Percentiles rank a stretch among this genome's conserved stretches.
Evolutionary conservation across 257 asterid genomes (phyloP).

Genomic region (Rehmannia glutinosa): DNA sequence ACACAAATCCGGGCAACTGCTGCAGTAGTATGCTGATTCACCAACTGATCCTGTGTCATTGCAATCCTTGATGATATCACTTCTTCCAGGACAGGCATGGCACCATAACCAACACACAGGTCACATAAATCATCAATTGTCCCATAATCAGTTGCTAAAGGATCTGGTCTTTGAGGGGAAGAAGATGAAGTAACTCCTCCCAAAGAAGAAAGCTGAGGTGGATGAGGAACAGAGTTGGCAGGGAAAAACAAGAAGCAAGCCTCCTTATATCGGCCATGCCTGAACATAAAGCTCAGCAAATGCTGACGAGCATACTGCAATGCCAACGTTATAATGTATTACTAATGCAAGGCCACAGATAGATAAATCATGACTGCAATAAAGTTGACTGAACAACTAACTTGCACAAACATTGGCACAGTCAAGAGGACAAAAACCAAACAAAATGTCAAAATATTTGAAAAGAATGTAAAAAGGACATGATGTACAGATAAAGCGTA

Average conservation of each 20-base stretch:
- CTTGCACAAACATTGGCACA: constrained; percentile 3
- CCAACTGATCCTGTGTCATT: constrained; percentile 43
- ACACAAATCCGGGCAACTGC: constrained; percentile 89
- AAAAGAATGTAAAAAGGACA: background rate
- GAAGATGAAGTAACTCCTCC: constrained; percentile 67
- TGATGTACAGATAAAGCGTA: background rate
- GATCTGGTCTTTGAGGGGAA: constrained; percentile 89
- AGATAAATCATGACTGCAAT: background rate
- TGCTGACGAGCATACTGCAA: constrained; percentile 94
- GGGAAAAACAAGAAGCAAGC: constrained; percentile 90
- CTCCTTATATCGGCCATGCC: constrained; percentile 86
- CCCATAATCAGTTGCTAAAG: constrained; percentile 85
- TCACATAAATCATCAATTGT: constrained; percentile 87
- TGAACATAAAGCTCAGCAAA: constrained; percentile 85
- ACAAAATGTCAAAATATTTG: background rate
- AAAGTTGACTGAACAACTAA: constrained; percentile 11
- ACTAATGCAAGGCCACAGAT: constrained; percentile 7
- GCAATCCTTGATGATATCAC: constrained; percentile 63
- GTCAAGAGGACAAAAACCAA: background rate
- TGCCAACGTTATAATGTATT: constrained; percentile 7
- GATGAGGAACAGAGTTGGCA: constrained; percentile 60
- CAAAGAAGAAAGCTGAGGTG: constrained; percentile 60
- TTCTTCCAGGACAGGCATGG: constrained; percentile 86
- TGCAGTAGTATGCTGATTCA: constrained; percentile 77
- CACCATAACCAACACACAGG: constrained; percentile 80